Evolutionary conservation across 1,284 basidiomycete species (phyloP), one percentile per base, ranked within the genome.

Genomic region (Puccinia coronata): DNA sequence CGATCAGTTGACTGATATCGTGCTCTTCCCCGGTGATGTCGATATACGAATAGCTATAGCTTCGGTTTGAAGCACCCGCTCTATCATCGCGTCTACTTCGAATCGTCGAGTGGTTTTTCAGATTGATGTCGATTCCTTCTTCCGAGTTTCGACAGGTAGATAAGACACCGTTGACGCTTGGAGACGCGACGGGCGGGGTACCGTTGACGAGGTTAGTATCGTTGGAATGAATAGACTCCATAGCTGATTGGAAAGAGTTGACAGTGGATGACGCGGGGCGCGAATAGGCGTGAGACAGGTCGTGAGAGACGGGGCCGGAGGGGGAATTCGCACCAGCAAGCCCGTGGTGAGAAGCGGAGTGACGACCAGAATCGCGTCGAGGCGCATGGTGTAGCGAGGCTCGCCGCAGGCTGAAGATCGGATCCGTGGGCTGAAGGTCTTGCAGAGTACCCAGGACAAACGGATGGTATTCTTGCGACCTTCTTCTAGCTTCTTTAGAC

Each of bases 1-100:
- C 93, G 51, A 97, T 90, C 81, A 97, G 92, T 82, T 95, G 91
- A 84, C 93, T 95, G 85, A 98, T 94, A 86, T 98, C 96, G 84
- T 91, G 92, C 86, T 93, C 92, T 14, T 83, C 84, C 12, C 94
- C 94, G 82, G 92, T 92, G 0, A 90, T 89, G 82, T 94, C 92
- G 59, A 97, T 91, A 85, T 95, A 97, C 39, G 94, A 96, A 85
- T 98, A 98, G 0, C 95, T 67, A 59, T 91, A 88, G 94, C 92
- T 75, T 88, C 89, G 39, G 41, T 23, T 9, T 49, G 47, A 51
- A 23, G 47, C 8, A 14, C 43, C 83, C 93, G 91, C 9, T 82
- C 82, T 34, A 61, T 80, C 28, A 83, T 83, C 81, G 91, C 90
- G 18, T 85, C 82, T 23, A 84, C 92, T 95, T 34, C 95, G 92